A percentile compares a stretch with the other conserved stretches of the same genome.
phyloP scores from a whole-genome alignment of 1,139 yeast genomes.

The Zygosaccharomyces sapae region DNA sequence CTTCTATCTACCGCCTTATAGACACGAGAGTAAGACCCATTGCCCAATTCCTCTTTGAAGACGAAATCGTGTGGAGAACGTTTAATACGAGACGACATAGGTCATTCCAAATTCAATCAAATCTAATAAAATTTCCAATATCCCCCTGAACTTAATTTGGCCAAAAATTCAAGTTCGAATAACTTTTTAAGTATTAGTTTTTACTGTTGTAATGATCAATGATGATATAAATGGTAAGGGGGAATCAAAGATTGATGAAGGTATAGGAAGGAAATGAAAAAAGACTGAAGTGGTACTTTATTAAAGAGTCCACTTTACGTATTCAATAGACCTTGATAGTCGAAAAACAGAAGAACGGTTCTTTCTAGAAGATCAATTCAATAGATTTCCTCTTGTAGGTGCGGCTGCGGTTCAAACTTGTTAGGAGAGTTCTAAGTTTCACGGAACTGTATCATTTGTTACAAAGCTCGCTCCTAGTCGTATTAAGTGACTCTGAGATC shows the following conservation, averaged over 20 bases:
- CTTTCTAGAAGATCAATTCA: too few relatives aligned
- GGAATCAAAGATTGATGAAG: background rate
- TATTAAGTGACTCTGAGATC: background rate
- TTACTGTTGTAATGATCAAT: too few relatives aligned
- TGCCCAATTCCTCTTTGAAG: constrained; percentile 84
- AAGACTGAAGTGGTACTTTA: background rate
- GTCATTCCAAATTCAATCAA: constrained; percentile 14
- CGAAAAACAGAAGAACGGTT: too few relatives aligned
- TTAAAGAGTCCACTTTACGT: too few relatives aligned
- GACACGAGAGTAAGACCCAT: constrained; percentile 94
- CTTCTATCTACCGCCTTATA: constrained; percentile 68
- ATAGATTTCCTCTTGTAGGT: background rate
- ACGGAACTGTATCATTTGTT: background rate
- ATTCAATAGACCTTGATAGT: too few relatives aligned
- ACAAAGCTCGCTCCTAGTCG: background rate
- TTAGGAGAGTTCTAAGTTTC: background rate
- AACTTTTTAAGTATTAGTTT: background rate
- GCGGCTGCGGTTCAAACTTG: constrained; percentile 2
- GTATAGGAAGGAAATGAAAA: background rate
- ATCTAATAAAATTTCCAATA: background rate
- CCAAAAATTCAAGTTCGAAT: background rate
- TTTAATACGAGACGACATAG: constrained; percentile 40
- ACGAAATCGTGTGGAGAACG: constrained; percentile 79
- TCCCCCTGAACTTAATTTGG: background rate
- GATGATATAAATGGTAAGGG: background rate